Conservation (phyloP, 495 filamentous ascomycete species). For the Lentithecium fluviatile region DNA sequence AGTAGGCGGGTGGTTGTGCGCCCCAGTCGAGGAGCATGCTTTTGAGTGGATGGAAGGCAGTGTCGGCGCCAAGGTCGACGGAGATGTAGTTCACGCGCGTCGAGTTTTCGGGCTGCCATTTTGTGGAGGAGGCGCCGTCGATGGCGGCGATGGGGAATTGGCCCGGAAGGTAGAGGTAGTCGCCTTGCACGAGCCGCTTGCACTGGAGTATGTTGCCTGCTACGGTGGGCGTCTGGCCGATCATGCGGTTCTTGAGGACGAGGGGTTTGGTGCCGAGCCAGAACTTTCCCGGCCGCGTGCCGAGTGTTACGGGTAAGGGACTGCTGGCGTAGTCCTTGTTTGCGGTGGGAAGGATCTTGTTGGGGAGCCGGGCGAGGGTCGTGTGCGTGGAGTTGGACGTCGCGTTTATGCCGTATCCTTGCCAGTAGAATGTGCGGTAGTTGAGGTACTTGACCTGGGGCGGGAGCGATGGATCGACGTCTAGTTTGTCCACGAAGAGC, state of each 20-base stretch:
- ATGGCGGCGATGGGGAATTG: slow-evolving; percentile 72
- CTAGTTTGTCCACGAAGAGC: slow-evolving; percentile 54
- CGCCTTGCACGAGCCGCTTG: slow-evolving; percentile 50
- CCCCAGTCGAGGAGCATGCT: slow-evolving; percentile 69
- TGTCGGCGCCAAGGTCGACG: slow-evolving; percentile 43
- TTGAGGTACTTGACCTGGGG: slow-evolving; percentile 61
- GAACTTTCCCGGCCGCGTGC: slow-evolving; percentile 41
- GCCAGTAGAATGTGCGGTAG: slow-evolving; percentile 70
- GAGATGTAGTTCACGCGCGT: slow-evolving; percentile 50
- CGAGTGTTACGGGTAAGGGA: slow-evolving; percentile 53
- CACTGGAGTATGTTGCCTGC: slow-evolving; percentile 68
- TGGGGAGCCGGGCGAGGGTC: slow-evolving; percentile 51
- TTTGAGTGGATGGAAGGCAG: slow-evolving; percentile 45
- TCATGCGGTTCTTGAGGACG: slow-evolving; percentile 59
- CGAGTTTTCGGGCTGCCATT: slow-evolving; percentile 65
- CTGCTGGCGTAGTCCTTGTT: slow-evolving; percentile 49
- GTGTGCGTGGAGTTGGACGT: slow-evolving; percentile 66
- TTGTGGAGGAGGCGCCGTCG: slow-evolving; percentile 67
- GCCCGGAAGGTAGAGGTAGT: slow-evolving; percentile 55
- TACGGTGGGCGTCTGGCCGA: slow-evolving; percentile 46
- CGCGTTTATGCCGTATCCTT: slow-evolving; percentile 62
- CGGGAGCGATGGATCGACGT: slow-evolving; percentile 59
- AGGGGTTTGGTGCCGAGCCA: slow-evolving; percentile 53
- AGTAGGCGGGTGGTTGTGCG: slow-evolving; percentile 56
- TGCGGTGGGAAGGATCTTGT: slow-evolving; percentile 30